Conservation (phyloP, 2,329 filamentous ascomycete species). For the Diaporthe amygdali region DNA sequence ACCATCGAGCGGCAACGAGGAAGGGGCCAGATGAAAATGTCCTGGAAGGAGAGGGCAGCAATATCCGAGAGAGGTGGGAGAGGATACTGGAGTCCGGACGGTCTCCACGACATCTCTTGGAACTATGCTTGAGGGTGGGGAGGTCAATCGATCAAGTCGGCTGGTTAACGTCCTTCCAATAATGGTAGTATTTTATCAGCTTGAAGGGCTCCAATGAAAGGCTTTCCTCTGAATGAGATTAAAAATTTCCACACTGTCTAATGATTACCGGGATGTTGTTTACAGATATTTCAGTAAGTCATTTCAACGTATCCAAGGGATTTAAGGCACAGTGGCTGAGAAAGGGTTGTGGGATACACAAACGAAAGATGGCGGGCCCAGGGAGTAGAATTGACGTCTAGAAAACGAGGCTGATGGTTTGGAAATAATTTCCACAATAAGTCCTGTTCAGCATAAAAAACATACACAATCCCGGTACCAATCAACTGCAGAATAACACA, state of each 20-base stretch:
- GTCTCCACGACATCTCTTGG: neutral
- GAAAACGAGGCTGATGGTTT: no score
- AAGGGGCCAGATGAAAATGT: neutral
- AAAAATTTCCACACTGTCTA: no score
- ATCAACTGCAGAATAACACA: no score
- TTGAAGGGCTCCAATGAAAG: neutral
- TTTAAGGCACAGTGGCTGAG: neutral
- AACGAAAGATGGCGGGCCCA: no score
- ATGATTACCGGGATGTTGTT: no score
- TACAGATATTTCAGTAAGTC: no score
- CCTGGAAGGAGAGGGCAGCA: neutral
- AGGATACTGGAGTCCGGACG: neutral
- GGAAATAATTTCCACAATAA: no score
- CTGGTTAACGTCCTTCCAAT: neutral
- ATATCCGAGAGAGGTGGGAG: neutral
- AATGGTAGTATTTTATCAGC: neutral
- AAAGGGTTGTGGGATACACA: no score
- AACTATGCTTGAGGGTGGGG: accelerated
- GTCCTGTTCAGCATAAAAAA: no score
- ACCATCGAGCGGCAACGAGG: neutral
- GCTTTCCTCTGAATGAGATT: neutral
- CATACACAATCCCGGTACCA: no score
- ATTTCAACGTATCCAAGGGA: neutral
- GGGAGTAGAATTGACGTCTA: no score
- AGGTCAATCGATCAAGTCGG: neutral